phyloP scores from a whole-genome alignment of 1,139 yeast species.

The Geotrichum bryndzae region DNA sequence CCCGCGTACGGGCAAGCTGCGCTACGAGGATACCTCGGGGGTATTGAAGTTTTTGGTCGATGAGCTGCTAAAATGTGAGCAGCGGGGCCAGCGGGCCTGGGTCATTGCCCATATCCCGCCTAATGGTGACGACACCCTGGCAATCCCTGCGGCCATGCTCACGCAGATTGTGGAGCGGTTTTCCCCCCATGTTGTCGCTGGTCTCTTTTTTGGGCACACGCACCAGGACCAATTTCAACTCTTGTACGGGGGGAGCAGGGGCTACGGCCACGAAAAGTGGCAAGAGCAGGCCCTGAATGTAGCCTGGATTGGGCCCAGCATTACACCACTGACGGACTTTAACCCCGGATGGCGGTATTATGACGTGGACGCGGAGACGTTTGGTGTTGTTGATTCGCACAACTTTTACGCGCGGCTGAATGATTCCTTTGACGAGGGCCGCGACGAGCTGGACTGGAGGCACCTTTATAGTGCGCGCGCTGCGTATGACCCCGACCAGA shows the following conservation, averaged over 20 bases:
- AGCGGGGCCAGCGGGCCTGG: conserved; percentile 56
- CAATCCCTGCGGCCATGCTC: conserved; percentile 54
- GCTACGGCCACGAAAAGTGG: conserved; percentile 33
- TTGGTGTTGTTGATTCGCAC: conserved; percentile 54
- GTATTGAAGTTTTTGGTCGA: conserved; percentile 51
- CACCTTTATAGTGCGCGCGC: conserved; percentile 32
- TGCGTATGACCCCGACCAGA: conserved; percentile 21
- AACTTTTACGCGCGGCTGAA: conserved; percentile 43
- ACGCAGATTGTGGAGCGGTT: conserved; percentile 58
- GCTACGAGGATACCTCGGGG: conserved; percentile 50
- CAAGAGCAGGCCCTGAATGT: conserved; percentile 45
- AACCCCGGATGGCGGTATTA: conserved; percentile 73
- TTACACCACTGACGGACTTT: conserved; percentile 53
- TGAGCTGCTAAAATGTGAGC: conserved; percentile 51
- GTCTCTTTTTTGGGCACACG: conserved; percentile 65
- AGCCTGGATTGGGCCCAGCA: conserved; percentile 63
- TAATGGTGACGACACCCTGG: conserved; percentile 49
- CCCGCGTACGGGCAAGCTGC: background rate
- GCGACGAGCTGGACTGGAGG: conserved; percentile 26
- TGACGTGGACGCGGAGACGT: conserved; percentile 58
- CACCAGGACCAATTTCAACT: conserved; percentile 64
- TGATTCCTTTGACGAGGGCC: conserved; percentile 40
- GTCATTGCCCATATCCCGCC: conserved; percentile 57
- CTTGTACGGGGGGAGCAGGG: conserved; percentile 39
- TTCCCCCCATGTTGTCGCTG: conserved; percentile 60